Evolutionary conservation across 108 stramenopile genomes (phyloP).

Genomic region (Cyclotella choctawhatcheeana): DNA sequence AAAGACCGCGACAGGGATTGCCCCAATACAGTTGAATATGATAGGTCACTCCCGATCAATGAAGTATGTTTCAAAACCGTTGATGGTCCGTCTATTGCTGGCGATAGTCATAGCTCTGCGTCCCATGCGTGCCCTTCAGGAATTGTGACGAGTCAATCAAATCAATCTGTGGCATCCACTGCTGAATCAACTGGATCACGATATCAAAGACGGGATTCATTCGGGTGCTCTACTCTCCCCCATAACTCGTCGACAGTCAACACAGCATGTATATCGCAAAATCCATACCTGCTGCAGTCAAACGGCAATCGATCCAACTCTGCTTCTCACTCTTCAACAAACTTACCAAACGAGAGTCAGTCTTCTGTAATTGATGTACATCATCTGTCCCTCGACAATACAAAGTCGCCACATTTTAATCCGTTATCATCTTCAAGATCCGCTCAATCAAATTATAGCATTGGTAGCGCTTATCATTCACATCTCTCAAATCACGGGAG

Average conservation of each 20-base stretch:
- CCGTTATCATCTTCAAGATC: neutral
- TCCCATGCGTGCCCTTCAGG: neutral
- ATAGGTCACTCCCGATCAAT: constrained; percentile 20
- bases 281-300: neutral
- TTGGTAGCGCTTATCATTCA: neutral
- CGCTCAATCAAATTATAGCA: too few species aligned
- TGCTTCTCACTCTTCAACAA: neutral
- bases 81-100: neutral
- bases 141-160: neutral
- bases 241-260: neutral
- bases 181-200: constrained; percentile 14
- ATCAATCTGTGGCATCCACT: constrained; percentile 6
- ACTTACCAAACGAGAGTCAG: too few species aligned
- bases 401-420: neutral
- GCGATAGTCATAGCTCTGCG: neutral
- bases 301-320: neutral
- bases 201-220: neutral
- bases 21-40: neutral
- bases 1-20: constrained; percentile 14
- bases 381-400: neutral
- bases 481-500: neutral
- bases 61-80: constrained; percentile 4
- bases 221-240: neutral
- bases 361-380: too few species aligned
- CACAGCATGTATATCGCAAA: neutral